Base-by-base conservation (phyloP, 768 basidiomycete species). In the Auricularia cornea region DNA sequence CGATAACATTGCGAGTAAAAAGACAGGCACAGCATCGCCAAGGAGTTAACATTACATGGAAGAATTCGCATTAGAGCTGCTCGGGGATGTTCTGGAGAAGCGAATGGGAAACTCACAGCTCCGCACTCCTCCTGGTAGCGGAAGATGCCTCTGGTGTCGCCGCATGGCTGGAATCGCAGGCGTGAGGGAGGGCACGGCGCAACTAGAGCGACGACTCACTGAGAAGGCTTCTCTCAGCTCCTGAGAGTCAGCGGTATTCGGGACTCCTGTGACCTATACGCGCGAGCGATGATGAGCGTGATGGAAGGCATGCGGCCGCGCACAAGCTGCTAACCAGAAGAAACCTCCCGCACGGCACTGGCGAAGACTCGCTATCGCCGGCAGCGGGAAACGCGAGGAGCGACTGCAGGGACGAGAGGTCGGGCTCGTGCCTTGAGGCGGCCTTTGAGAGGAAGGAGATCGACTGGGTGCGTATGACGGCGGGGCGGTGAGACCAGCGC, bases 141-240 rank as follows among this genome's bases (percentile, higher is more conserved):
- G 38, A 82, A 83, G 59, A 88, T 79, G 10, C 84, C 84, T 69
- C 85, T 84, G 63, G 88, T 79, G 59, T 72, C 71, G 38, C 71
- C 70, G 20, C 66, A 62, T 23, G 62, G 30, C 61, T 66, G 48
- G 6, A n/a, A 51, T 31, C 26, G 52, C 16, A n/a, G n/a, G 23
- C 14, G 32, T 59, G 54, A 23, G 35, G 26, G 11, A 60, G 31
- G 35, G 30, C 18, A 14, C 4, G 12, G 35, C 26, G 10, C 18
- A 3, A 12, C 20, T 57, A 28, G 16, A 8, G 30, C 18, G 4
- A 23, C 33, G 26, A 61, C 61, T n/a, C 40, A 66, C 66, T 30
- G 52, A 40, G 60, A 69, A 68, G 5, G 67, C 64, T 8, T 61
- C 35, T 62, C 62, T 69, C 16, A 69, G 63, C 6, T 28, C 20